A percentile compares a stretch with the other conserved stretches of the same genome.
These are phyloP conservation scores for Penicillium nucicola DNA, from an alignment of 495 filamentous ascomycete species.

Conservation along the genomic window DNA sequence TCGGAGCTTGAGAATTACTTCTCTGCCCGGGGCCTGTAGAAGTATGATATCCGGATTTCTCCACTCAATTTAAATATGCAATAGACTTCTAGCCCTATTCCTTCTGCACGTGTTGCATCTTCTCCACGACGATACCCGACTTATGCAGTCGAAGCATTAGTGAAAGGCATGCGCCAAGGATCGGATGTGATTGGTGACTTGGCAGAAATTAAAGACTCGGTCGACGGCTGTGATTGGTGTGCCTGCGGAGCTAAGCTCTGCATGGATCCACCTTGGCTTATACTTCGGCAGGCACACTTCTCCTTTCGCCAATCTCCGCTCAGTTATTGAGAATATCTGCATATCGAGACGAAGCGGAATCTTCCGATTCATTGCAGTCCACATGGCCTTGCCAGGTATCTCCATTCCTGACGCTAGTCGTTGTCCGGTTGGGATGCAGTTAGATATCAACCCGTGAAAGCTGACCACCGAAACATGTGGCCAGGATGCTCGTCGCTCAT, in stretches of 20 bases:
- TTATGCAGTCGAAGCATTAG: not conserved
- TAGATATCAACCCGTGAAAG: not conserved
- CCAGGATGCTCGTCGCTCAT: not conserved
- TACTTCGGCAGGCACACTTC: too few relatives aligned
- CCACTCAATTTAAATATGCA: not conserved
- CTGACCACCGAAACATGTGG: not conserved
- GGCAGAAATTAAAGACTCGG: not conserved
- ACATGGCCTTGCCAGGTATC: too few relatives aligned
- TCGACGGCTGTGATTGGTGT: slow-evolving; percentile 1
- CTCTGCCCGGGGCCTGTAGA: slow-evolving; percentile 6
- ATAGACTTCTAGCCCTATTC: too few relatives aligned
- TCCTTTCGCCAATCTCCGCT: too few relatives aligned
- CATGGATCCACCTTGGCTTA: not conserved
- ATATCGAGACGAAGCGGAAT: too few relatives aligned
- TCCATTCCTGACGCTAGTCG: too few relatives aligned
- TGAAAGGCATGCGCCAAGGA: slow-evolving; percentile 1
- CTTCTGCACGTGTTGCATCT: too few relatives aligned
- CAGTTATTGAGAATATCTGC: too few relatives aligned
- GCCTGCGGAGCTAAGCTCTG: not conserved
- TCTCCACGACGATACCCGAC: not conserved
- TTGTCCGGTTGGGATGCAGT: too few relatives aligned
- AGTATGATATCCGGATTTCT: not conserved
- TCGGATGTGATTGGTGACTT: not conserved
- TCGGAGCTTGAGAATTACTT: slow-evolving; percentile 15
- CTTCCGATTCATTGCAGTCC: too few relatives aligned